Evolutionary conservation across 73 alveolate genomes (phyloP).

Genomic region (Paramecium pentaurelia): DNA sequence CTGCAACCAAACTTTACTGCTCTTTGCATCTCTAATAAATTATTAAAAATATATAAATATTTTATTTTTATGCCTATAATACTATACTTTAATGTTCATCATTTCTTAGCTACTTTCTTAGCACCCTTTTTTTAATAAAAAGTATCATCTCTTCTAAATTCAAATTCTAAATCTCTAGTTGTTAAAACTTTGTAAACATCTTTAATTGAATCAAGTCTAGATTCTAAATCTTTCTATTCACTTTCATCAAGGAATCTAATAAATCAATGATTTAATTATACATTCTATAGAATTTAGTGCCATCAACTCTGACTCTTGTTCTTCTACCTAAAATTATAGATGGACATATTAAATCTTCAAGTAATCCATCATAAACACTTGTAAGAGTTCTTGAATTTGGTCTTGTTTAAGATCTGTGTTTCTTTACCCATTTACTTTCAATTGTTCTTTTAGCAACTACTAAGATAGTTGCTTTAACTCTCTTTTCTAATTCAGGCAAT

Average conservation of each 20-base stretch:
- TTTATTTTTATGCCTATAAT: background rate
- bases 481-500: conserved; percentile 57
- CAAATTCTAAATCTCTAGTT: conserved; percentile 41
- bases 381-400: conserved; percentile 61
- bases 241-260: conserved; percentile 14
- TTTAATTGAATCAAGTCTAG: background rate
- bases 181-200: background rate
- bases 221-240: background rate
- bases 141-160: background rate
- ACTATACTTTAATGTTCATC: background rate
- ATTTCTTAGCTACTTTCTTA: background rate
- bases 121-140: background rate
- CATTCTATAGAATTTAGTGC: conserved; percentile 57
- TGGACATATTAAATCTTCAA: conserved; percentile 54
- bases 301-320: conserved; percentile 63
- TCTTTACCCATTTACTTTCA: conserved; percentile 58
- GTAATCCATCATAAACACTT: conserved; percentile 55
- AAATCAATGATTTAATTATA: background rate
- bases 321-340: conserved; percentile 52
- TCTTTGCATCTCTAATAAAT: conserved; percentile 8
- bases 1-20: background rate
- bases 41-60: background rate
- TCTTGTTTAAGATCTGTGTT: conserved; percentile 57
- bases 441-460: conserved; percentile 57
- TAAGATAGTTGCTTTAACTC: conserved; percentile 50